Conservation (phyloP, 176 grass and related monocot species). For the Triticum turgidum region DNA sequence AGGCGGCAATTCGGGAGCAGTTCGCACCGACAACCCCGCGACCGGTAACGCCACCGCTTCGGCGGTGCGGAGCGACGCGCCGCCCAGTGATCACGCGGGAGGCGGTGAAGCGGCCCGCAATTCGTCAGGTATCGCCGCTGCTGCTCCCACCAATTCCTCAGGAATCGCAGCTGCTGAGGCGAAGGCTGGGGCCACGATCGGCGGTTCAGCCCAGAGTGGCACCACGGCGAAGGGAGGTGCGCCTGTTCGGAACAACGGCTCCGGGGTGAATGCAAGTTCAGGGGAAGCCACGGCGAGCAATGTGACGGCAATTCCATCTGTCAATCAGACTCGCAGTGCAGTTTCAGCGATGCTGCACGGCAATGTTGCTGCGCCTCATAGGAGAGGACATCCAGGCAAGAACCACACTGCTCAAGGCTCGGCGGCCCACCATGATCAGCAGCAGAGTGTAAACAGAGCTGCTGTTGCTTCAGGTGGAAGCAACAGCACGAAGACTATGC, state of each 20-base stretch:
- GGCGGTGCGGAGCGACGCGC: background rate
- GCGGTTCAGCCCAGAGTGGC: background rate
- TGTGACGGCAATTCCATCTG: background rate
- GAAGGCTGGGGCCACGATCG: background rate
- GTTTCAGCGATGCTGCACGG: constrained; percentile 8
- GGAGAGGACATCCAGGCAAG: constrained; percentile 33
- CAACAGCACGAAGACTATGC: constrained; percentile 20
- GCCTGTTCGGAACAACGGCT: constrained; percentile 21
- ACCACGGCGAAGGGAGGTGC: background rate
- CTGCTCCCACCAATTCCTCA: constrained; percentile 1
- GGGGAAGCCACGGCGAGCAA: constrained; percentile 16
- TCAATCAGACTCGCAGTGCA: constrained; percentile 37
- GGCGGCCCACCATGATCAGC: constrained; percentile 18
- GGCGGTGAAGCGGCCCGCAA: constrained; percentile 9
- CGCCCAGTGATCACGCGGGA: constrained; percentile 9
- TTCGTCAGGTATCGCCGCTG: background rate
- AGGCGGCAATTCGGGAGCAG: background rate
- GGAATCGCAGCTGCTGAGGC: background rate
- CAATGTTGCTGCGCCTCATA: constrained; percentile 24
- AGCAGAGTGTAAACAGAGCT: constrained; percentile 34
- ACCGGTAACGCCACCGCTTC: background rate
- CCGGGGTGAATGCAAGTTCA: constrained; percentile 19
- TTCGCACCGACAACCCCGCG: background rate
- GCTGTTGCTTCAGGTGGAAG: constrained; percentile 20
- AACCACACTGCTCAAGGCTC: constrained; percentile 34